phyloP scores from a whole-genome alignment of 495 filamentous ascomycete species.

The Penicillium fimorum region DNA sequence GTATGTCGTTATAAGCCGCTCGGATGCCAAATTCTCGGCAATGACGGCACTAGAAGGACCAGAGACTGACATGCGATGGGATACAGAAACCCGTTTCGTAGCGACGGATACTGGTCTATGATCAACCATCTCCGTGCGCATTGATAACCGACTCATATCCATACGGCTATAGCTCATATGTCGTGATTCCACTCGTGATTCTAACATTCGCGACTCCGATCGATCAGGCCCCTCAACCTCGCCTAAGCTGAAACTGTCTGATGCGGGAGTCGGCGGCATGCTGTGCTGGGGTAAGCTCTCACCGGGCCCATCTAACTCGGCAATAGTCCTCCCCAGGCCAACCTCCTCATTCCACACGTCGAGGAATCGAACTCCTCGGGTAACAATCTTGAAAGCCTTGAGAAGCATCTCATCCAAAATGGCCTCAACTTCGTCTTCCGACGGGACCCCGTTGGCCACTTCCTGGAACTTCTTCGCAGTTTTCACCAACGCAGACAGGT shows the following conservation, averaged over 20 bases:
- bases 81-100: constrained; percentile 53
- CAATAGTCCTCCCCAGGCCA: constrained; percentile 59
- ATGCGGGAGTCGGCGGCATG: constrained; percentile 71
- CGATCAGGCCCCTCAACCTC: constrained; percentile 29
- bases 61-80: constrained; percentile 56
- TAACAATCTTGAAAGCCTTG: constrained; percentile 92
- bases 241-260: constrained; percentile 46
- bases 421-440: constrained; percentile 64
- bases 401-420: constrained; percentile 89
- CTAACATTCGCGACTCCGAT: constrained; percentile 27
- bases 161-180: constrained; percentile 41
- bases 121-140: constrained; percentile 36
- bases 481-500: constrained; percentile 86
- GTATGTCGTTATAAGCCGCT: constrained; percentile 70
- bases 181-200: constrained; percentile 16
- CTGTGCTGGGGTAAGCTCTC: constrained; percentile 31
- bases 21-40: constrained; percentile 57
- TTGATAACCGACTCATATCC: constrained; percentile 40
- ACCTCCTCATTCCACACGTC: constrained; percentile 82
- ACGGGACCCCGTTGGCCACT: constrained; percentile 47
- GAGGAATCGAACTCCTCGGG: constrained; percentile 85
- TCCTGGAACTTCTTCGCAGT: constrained; percentile 79
- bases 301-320: constrained; percentile 49
- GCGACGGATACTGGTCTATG: constrained; percentile 35
- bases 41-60: constrained; percentile 42